Percentiles rank a stretch among this genome's conserved stretches.
Conservation (phyloP, 805 yeast genomes). For the Lipomyces sp. region DNA sequence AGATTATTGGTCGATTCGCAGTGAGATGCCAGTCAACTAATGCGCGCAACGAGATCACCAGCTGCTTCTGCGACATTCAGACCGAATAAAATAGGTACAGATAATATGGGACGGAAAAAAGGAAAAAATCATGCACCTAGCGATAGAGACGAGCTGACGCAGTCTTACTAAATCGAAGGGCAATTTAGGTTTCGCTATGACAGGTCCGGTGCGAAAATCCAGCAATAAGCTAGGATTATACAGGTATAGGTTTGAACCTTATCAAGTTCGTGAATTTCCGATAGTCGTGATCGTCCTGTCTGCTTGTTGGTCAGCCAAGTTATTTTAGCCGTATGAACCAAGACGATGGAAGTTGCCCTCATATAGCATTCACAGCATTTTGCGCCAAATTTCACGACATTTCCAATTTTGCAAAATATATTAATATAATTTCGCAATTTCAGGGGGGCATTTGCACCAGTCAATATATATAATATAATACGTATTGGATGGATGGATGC, state of each 20-base stretch:
- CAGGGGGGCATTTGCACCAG: too few species aligned
- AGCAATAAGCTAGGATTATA: not conserved
- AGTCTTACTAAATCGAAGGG: not conserved
- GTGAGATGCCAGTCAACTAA: not conserved
- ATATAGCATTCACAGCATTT: too few species aligned
- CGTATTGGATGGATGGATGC: too few species aligned
- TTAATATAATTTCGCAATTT: too few species aligned
- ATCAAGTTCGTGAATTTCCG: not conserved
- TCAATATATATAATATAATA: too few species aligned
- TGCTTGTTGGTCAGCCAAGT: too few species aligned
- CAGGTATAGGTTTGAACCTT: not conserved
- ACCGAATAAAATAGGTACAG: not conserved
- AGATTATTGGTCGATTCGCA: not conserved
- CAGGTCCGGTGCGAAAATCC: not conserved
- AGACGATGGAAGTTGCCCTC: too few species aligned
- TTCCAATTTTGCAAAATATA: too few species aligned
- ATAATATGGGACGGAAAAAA: not conserved
- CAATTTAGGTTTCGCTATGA: not conserved
- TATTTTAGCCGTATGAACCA: too few species aligned
- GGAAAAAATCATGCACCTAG: not conserved
- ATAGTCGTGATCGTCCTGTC: not conserved
- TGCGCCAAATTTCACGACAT: too few species aligned
- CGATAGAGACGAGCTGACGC: too few species aligned
- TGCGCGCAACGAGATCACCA: not conserved
- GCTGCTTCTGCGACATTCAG: not conserved